Base-by-base conservation (phyloP, 805 yeast species). In the Kluyveromyces dobzhanskii region DNA sequence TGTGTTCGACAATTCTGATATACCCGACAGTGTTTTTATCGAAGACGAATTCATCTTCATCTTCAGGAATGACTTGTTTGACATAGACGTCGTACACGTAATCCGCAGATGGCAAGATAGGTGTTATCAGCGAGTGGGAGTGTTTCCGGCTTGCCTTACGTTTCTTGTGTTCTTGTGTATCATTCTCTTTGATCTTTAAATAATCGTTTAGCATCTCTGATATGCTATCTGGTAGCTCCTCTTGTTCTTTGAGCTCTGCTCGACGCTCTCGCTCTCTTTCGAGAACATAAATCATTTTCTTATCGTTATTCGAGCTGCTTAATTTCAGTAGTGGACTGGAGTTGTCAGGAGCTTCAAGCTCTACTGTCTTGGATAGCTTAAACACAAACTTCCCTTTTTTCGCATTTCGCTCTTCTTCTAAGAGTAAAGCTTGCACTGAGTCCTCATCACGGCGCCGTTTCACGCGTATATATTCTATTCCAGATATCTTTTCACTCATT, bases 81-180 rank as follows among this genome's bases (percentile, higher is more conserved):
- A 79, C 70, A 61, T 90, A 90, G 9, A 90, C 87, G 60, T 90
- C 98, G 53, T 86, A 90, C 14, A 90, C 97, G 49, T 85, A 90
- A 32, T 85, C 95, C n/a, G 72, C 64, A 37, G 53, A 44, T 11
- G 58, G 53, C 16, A 41, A 39, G 13, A 54, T 42, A 23, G 44
- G 38, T 4, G 49, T 46, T 6, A 44, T 38, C 2, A 26, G 28
- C 5, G 46, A 48, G 23, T 31, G 38, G n/a, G 35, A 51, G 37
- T 42, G 47, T 28, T 45, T 51, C 46, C 38, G 49, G 40, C 49
- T 54, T 32, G 45, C 59, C 39, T 46, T 51, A 44, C 55, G 57
- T 47, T 30, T 52, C 30, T 30, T 44, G 4, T 43, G 43, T 31
- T 35, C 40, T 7, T 19, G 44, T 28, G 10, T 44, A 42, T 29